A percentile compares a stretch with the other conserved stretches of the same genome.
These are phyloP conservation scores for Aspergillus sparsus DNA, from an alignment of 495 filamentous ascomycete species.

Conservation along the genomic window DNA sequence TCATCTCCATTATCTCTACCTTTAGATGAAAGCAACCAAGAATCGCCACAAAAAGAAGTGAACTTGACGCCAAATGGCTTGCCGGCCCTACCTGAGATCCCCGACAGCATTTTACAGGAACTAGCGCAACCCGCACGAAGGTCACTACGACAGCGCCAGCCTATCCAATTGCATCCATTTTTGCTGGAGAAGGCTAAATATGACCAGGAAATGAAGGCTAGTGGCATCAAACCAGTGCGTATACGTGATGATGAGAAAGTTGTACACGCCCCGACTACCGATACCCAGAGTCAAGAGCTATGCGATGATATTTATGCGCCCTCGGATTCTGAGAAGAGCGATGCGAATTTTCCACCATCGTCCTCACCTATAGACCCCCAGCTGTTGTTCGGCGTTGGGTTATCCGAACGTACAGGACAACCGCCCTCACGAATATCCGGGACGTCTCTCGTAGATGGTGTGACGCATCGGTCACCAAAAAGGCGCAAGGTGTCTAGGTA, in stretches of 20 bases:
- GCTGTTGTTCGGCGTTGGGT: constrained; percentile 2
- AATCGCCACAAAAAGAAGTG: not conserved
- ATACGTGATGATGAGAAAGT: constrained; percentile 35
- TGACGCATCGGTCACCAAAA: constrained; percentile 25
- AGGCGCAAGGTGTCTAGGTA: constrained; percentile 38
- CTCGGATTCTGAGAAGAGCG: constrained; percentile 38
- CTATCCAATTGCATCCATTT: constrained; percentile 77
- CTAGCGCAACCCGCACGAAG: constrained; percentile 37
- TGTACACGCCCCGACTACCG: constrained; percentile 16
- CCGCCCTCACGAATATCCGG: constrained; percentile 5
- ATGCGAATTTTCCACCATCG: constrained; percentile 22
- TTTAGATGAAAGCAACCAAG: constrained; percentile 10
- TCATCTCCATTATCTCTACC: constrained; percentile 30
- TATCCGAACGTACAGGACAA: not conserved
- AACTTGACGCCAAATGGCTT: constrained; percentile 23
- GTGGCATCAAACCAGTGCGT: constrained; percentile 64
- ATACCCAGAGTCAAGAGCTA: constrained; percentile 51
- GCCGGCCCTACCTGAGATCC: constrained; percentile 32
- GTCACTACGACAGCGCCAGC: constrained; percentile 66
- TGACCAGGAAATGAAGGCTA: constrained; percentile 56
- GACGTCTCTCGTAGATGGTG: constrained; percentile 5
- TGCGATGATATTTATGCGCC: constrained; percentile 30
- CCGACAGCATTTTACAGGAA: constrained; percentile 35
- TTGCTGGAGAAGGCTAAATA: constrained; percentile 68
- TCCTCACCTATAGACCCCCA: constrained; percentile 22